Base-by-base conservation (phyloP, 441 rosid species). In the Brassica hybrid region DNA sequence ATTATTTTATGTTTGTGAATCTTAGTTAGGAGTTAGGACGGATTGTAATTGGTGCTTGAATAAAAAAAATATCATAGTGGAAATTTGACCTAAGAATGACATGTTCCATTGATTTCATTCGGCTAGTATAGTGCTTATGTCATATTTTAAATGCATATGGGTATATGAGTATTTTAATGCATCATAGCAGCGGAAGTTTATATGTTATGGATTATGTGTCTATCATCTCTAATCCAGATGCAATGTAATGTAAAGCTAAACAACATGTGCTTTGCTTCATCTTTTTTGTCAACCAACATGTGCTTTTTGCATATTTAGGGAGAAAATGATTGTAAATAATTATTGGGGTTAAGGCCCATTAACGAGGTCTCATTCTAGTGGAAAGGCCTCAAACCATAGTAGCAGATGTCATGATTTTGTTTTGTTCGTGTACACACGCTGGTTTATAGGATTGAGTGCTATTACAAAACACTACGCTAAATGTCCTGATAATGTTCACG, bases 21-120 rank as follows among this genome's bases (percentile, higher is more conserved):
- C 19, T 6, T 41, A 56, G 75, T 79, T 73, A 62, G 67, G 82
- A 66, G 75, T 79, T 73, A 62, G 67, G 82, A 66, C 8, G 58
- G 58, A 52, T 67, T 62, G 65, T 73, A 45, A n/a, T 66, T 71
- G 68, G 73, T 67, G 73, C 48, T 59, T 66, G 62, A 7, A 36
- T 25, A 9, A 43, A 74, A 63, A 21, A 64, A 56, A 19, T 45
- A 17, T 69, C 32, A 27, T 69, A 79, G 82, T 79, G 79, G 76
- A 64, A 64, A 69, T 19, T 56, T 57, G 17, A 71, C 82, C 56
- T 57, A 69, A 74, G 78, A 36, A n/a, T 74, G 67, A 69, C 78
- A 67, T 72, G 70, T 73, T 67, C 4, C 32, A 19, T 67, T 43
- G 60, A 61, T 67, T 52, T 61, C n/a, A 21, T 34, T 77, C 38